Evolutionary conservation across 257 asterid species (phyloP).

Genomic region (Leonotis leonurus): DNA sequence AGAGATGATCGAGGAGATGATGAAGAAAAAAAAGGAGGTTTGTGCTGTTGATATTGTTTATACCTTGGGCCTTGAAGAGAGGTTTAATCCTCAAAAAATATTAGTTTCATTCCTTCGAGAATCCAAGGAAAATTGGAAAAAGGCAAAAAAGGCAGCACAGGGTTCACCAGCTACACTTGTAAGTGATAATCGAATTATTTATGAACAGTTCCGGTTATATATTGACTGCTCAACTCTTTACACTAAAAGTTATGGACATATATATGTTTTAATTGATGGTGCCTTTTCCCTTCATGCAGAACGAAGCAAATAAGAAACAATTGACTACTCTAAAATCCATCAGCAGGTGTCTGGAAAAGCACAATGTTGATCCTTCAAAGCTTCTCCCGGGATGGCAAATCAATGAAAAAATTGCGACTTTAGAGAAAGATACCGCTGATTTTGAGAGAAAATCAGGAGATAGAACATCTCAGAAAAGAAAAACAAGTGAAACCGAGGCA

Average conservation of each 20-base stretch:
- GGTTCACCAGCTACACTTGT: slow-evolving; percentile 43
- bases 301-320: slow-evolving; percentile 57
- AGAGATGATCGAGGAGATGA: slow-evolving; percentile 57
- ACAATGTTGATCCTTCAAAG: slow-evolving; percentile 47
- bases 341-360: slow-evolving; percentile 47
- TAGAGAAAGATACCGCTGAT: slow-evolving; percentile 49
- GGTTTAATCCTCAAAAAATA: slow-evolving; percentile 41
- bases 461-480: slow-evolving; percentile 43
- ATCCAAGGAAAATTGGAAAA: slow-evolving; percentile 45
- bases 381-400: slow-evolving; percentile 79
- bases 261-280: slow-evolving; percentile 10
- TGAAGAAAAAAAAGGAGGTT: slow-evolving; percentile 56
- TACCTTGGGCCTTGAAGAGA: slow-evolving; percentile 63
- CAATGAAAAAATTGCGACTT: slow-evolving; percentile 35
- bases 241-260: not conserved
- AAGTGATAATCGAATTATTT: slow-evolving; percentile 10
- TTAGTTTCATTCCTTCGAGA: slow-evolving; percentile 52
- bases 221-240: not conserved
- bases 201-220: not conserved
- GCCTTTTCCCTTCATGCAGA: slow-evolving; percentile 33
- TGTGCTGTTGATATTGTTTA: slow-evolving; percentile 62
- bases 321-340: slow-evolving; percentile 48
- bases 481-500: slow-evolving; percentile 36
- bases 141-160: slow-evolving; percentile 31
- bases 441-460: slow-evolving; percentile 27